Evolutionary conservation across 768 basidiomycete genomes (phyloP).

Genomic region (Termitomyces titanicus): DNA sequence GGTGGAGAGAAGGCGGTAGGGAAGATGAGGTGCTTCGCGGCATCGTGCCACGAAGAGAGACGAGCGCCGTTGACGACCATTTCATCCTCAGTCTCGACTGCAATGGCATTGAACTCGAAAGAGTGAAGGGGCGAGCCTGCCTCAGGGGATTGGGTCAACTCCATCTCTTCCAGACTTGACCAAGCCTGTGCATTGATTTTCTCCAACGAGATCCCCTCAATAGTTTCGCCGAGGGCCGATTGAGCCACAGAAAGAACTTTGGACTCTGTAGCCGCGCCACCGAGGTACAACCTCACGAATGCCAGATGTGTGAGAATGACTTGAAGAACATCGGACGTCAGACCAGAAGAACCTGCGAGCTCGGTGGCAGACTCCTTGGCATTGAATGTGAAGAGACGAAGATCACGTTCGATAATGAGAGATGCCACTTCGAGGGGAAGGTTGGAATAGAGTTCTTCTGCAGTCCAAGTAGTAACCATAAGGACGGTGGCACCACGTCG

Average conservation of each 20-base stretch:
- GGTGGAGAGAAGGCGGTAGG: slow-evolving; percentile 70
- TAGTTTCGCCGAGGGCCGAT: slow-evolving; percentile 37
- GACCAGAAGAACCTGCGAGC: slow-evolving; percentile 30
- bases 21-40: slow-evolving; percentile 87
- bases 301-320: slow-evolving; percentile 68
- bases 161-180: slow-evolving; percentile 60
- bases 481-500: slow-evolving; percentile 69
- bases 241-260: slow-evolving; percentile 50
- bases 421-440: slow-evolving; percentile 48
- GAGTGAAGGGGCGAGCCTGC: slow-evolving; percentile 36
- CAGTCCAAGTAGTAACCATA: slow-evolving; percentile 70
- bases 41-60: slow-evolving; percentile 76
- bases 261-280: slow-evolving; percentile 51
- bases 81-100: slow-evolving; percentile 56
- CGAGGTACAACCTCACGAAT: slow-evolving; percentile 83
- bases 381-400: slow-evolving; percentile 61
- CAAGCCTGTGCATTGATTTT: slow-evolving; percentile 61
- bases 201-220: slow-evolving; percentile 46
- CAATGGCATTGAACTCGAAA: slow-evolving; percentile 74
- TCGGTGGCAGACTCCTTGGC: slow-evolving; percentile 47
- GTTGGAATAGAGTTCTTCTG: slow-evolving; percentile 68
- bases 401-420: slow-evolving; percentile 45
- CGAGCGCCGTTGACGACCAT: slow-evolving; percentile 58
- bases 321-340: slow-evolving; percentile 41
- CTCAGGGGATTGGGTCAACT: slow-evolving; percentile 28